Evolutionary conservation across 306 rosid genomes (phyloP), one percentile per base, ranked within the genome.

Genomic region (Quillaja saponaria): DNA sequence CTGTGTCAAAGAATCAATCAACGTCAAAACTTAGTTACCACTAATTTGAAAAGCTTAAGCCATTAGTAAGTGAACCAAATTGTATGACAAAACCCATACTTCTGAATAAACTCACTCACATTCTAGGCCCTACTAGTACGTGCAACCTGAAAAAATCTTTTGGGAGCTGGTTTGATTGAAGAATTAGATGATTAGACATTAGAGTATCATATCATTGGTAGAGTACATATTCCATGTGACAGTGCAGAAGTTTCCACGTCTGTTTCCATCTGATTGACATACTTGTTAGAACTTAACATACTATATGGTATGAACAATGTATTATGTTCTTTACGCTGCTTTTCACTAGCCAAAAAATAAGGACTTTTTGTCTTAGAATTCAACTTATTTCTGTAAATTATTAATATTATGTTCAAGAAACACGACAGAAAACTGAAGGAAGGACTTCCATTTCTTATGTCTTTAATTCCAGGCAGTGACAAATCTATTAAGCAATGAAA

Each of bases 401-500:
- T 25, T 25, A 25, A 25, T 25, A 2, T 25, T 25, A 2, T 25
- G n/a, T n/a, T n/a, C n/a, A n/a, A n/a, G 2, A 25, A 25, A 25
- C 31, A 25, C 31, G 4, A 25, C 31, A 25, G n/a, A 48, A 12
- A 9, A n/a, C 51, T 21, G 37, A 28, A 42, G 51, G 37, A 57
- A 52, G 67, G 55, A 70, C 49, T 66, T 63, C 34, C 47, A 69
- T 63, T 57, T 38, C 75, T 58, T 49, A 38, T 67, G 42, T 77
- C 55, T 45, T 75, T 51, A 13, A 50, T 68, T 83, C 74, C 83
- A 90, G 97, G 95, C 91, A 49, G 96, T 87, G 68, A 83, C 81
- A 48, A 83, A 81, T 73, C 82, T 90, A 66, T 73, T 90, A 61
- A 81, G 78, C 74, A 58, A 90, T 72, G 96, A 87, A 64, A 87